Evolutionary conservation across 352 stramenopile genomes (phyloP).

Genomic region (Globisporangium spinosum): DNA sequence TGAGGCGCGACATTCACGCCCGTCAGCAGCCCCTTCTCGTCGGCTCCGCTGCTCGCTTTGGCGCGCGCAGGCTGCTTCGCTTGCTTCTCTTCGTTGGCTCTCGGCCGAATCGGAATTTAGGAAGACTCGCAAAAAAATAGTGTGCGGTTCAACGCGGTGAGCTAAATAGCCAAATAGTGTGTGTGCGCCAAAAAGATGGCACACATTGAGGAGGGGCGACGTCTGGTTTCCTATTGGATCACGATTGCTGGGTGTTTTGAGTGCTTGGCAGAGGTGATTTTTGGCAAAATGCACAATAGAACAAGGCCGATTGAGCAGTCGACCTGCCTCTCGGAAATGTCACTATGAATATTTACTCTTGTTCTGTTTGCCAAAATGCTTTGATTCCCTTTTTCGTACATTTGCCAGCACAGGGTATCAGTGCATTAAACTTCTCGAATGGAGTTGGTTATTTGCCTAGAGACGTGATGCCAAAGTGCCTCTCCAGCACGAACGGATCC

Average conservation of each 20-base stretch:
- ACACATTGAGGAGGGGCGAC: background rate
- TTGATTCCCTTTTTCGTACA: background rate
- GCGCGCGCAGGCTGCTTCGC: background rate
- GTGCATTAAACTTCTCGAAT: background rate
- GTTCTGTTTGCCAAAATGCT: background rate
- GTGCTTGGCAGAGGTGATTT: background rate
- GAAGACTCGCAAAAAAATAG: background rate
- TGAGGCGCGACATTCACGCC: constrained; percentile 1
- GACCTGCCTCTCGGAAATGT: background rate
- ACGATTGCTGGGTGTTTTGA: background rate
- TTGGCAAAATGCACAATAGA: background rate
- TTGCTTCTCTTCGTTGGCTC: background rate
- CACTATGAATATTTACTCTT: background rate
- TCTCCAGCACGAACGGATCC: constrained; percentile 31
- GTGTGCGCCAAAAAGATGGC: background rate
- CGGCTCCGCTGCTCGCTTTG: background rate
- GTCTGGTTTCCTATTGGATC: background rate
- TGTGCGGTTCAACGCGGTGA: background rate
- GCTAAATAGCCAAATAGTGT: background rate
- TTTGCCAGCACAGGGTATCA: background rate
- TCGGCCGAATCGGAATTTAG: background rate
- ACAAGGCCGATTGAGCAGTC: background rate
- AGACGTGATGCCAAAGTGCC: constrained; percentile 23
- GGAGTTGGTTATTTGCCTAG: background rate
- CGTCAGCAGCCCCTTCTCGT: background rate